A percentile compares a stretch with the other conserved stretches of the same genome.
Conservation (phyloP, 140 eudicot species). For the Stevia rebaudiana region DNA sequence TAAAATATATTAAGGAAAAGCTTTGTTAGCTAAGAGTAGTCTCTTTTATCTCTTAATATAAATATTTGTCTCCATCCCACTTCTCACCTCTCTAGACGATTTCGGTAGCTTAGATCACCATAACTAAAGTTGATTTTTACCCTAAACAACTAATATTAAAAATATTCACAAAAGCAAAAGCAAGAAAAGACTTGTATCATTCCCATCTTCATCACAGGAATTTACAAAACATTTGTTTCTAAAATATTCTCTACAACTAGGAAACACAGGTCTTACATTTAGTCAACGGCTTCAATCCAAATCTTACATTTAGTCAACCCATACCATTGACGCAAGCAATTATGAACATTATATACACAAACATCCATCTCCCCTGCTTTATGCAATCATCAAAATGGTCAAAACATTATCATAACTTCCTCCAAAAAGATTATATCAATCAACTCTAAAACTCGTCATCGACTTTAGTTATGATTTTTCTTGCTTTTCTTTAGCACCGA, state of each 20-base stretch:
- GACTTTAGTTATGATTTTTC: slow-evolving; percentile 37
- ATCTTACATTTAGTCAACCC: slow-evolving; percentile 1
- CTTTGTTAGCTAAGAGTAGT: too few relatives aligned
- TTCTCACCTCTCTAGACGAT: too few relatives aligned
- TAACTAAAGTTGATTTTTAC: too few relatives aligned
- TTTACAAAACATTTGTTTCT: neutral
- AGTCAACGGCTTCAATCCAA: neutral
- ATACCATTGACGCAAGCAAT: slow-evolving; percentile 17
- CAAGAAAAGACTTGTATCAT: neutral
- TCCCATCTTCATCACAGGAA: neutral
- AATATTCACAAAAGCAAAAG: neutral
- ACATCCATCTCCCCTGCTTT: neutral
- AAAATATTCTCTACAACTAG: neutral
- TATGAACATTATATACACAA: slow-evolving; percentile 24
- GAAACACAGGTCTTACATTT: too few relatives aligned
- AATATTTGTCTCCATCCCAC: too few relatives aligned
- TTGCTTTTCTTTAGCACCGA: slow-evolving; percentile 84
- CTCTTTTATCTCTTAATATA: too few relatives aligned
- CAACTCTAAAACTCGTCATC: neutral
- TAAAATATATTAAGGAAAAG: too few relatives aligned
- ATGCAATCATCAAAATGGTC: slow-evolving; percentile 9
- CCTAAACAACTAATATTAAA: too few relatives aligned
- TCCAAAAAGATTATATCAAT: neutral
- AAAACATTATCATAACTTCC: neutral
- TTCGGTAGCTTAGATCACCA: too few relatives aligned